Evolutionary conservation across 768 basidiomycete species (phyloP).

Genomic region (Gelatoporia subvermispora): DNA sequence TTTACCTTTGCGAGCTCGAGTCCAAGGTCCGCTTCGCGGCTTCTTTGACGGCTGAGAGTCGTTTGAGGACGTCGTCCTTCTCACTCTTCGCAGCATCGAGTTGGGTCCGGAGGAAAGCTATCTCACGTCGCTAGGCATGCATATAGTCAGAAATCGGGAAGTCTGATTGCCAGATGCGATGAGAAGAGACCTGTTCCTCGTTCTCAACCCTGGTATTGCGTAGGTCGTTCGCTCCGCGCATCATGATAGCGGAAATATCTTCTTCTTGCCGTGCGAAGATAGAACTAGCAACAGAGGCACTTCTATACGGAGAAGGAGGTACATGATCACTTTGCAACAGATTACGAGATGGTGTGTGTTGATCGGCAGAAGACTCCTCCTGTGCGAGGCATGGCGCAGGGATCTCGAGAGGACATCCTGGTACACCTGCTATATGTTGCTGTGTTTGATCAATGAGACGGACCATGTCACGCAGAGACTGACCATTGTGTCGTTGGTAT

Average conservation of each 20-base stretch:
- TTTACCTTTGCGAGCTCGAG: constrained; percentile 17
- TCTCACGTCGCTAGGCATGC: constrained; percentile 18
- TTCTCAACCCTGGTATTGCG: constrained; percentile 19
- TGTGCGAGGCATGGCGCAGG: too few relatives aligned
- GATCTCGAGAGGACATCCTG: too few relatives aligned
- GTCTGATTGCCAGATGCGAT: background rate
- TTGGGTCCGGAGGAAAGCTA: constrained; percentile 17
- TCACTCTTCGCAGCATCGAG: constrained; percentile 13
- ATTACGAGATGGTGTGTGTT: background rate
- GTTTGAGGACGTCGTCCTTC: constrained; percentile 20
- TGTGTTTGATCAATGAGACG: too few relatives aligned
- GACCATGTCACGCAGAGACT: too few relatives aligned
- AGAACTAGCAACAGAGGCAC: constrained; percentile 19
- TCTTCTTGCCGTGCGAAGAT: constrained; percentile 15
- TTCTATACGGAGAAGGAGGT: constrained; percentile 11
- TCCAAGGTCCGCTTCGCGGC: constrained; percentile 20
- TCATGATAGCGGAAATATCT: constrained; percentile 25
- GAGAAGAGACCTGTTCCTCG: constrained; percentile 18
- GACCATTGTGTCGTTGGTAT: constrained; percentile 12
- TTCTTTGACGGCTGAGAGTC: constrained; percentile 19
- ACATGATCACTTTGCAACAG: background rate
- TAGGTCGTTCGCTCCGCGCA: constrained; percentile 23
- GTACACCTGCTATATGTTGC: too few relatives aligned
- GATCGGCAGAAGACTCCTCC: background rate
- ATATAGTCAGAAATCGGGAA: background rate